Base-by-base conservation (phyloP, 495 filamentous ascomycete species). In the Penicillium antarcticum region DNA sequence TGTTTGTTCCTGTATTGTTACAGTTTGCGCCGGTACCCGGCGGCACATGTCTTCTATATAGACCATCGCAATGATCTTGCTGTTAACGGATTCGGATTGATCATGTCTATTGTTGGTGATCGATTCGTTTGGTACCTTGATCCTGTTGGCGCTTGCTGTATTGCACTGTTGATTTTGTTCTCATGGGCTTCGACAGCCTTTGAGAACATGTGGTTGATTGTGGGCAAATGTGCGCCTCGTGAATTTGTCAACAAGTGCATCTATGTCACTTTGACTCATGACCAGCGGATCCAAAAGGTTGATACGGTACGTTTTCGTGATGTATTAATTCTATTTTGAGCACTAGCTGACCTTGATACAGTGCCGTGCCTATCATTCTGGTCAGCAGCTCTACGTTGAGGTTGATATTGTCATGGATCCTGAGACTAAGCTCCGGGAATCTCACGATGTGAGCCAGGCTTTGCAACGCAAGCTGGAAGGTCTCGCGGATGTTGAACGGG, bases 401-500 rank as follows among this genome's bases (percentile, higher is more conserved):
- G 73, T 83, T 19, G 79, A 82, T 56, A 73, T 82, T 46, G 73
- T 83, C 37, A 81, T 82, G 78, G 72, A 77, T 51, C 73, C 74
- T 45, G 66, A 71, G 11, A 59, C 70, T 17, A 73, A 71, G 3
- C 61, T 82, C 5, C 78, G 70, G 40, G 60, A 78, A 16, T 75
- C 77, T 16, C 79, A 83, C 55, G 79, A 82, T 53, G 74, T 82
- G 29, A 75, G 69, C 26, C 76, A 82, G 47, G 64, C 64, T 5
- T 60, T 81, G 16, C 80, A 82, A 55, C 60, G 77, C 10, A 83
- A 83, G 52, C 69, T 81, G 26, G 79, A 82, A 67, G 76, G 66
- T 9, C 61, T 80, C 17, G 56, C 69, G 9, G 71, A 77, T 59
- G 77, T 83, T 12, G 78, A 80, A 49, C 61, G 79, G 42, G 78